Evolutionary conservation across 1,284 basidiomycete species (phyloP), one percentile per base, ranked within the genome.

Genomic region (Cryptococcus sp.): DNA sequence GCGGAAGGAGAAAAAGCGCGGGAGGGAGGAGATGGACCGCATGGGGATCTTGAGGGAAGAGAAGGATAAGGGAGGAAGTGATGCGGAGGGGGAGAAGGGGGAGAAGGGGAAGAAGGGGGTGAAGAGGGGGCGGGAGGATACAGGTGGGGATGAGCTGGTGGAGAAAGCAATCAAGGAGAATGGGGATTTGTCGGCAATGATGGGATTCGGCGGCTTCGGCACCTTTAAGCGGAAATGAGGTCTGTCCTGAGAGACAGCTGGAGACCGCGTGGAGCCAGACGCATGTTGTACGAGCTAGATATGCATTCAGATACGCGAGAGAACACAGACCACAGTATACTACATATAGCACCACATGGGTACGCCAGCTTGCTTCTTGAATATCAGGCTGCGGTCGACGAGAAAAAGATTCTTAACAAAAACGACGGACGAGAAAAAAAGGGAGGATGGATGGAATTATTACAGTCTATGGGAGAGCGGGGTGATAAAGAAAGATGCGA

Each of bases 201-300:
- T 98, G 89, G 94, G 95, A 46, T 80, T 98, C 69, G 75, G 79
- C 47, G 89, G 91, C 1, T 98, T 98, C 72, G 91, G 88, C 4
- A 82, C 85, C 0, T 95, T 93, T 0, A 95, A 96, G 45, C 38
- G 47, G 46, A 49, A 40, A 33, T 33, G 28, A 33, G 28, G 28
- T 9, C 9, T 33, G 28, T 9, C 9, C 28, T 33, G 5, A 5
- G 28, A 9, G 9, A 4, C 28, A 9, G 4, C 9, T 33, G 5
- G 28, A 33, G 28, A 33, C 9, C 28, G 9, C 28, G 9, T 33
- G 28, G 28, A 33, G 28, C 28, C 28, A 33, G 28, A 9, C 5
- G 28, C 28, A 33, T 33, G 28, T 33, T 33, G 28, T 33, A 33
- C 28, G 28, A 33, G 28, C 28, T 33, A 33, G 28, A 33, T 4